These are phyloP conservation scores for Verticillium nonalfalfae DNA, from an alignment of 2,329 filamentous ascomycete species.

Conservation along the genomic window DNA sequence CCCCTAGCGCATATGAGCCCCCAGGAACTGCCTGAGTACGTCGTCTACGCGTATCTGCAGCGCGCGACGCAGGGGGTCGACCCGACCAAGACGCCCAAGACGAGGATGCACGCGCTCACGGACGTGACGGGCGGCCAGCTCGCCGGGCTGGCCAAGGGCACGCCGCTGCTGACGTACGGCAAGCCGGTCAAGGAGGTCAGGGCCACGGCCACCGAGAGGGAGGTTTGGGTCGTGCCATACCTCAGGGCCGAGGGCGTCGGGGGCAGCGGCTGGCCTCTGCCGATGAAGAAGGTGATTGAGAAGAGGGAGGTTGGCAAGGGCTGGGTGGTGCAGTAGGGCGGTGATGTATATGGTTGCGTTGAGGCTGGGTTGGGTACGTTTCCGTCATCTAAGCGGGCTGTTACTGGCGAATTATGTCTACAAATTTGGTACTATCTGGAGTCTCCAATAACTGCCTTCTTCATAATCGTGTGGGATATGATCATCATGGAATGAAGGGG, in stretches of 20 bases:
- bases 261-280: slow-evolving; percentile 75
- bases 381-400: too few relatives aligned
- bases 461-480: too few relatives aligned
- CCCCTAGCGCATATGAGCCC: slow-evolving; percentile 64
- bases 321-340: slow-evolving; percentile 60
- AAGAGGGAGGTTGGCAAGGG: slow-evolving; percentile 64
- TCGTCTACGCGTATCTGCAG: slow-evolving; percentile 84
- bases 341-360: background rate
- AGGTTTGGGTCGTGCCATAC: slow-evolving; percentile 79
- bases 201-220: slow-evolving; percentile 43
- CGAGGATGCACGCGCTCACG: slow-evolving; percentile 83
- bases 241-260: slow-evolving; percentile 62
- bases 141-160: slow-evolving; percentile 73
- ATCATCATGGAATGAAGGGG: too few relatives aligned
- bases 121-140: slow-evolving; percentile 72
- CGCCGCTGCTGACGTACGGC: slow-evolving; percentile 74
- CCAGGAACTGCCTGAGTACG: slow-evolving; percentile 75
- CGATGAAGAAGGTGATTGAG: slow-evolving; percentile 79
- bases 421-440: too few relatives aligned
- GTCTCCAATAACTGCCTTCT: too few relatives aligned
- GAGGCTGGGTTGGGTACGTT: too few relatives aligned
- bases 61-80: slow-evolving; percentile 49
- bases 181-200: slow-evolving; percentile 86
- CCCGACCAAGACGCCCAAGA: slow-evolving; percentile 56
- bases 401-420: too few relatives aligned